Evolutionary conservation across 768 basidiomycete species (phyloP).

Genomic region (Phlebiopsis gigantea): DNA sequence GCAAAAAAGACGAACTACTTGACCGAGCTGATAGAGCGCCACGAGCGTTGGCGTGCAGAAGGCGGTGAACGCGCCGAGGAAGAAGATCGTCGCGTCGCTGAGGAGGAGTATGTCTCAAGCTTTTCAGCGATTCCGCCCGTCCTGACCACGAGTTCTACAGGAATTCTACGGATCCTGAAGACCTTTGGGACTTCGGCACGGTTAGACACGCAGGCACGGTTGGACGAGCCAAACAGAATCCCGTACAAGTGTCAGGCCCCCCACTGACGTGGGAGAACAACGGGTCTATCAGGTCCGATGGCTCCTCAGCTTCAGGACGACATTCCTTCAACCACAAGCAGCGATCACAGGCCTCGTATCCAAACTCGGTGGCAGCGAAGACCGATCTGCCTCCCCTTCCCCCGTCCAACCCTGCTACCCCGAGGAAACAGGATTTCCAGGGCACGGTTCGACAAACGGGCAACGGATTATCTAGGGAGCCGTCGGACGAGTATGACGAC

Average conservation of each 20-base stretch:
- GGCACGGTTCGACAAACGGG: constrained; percentile 48
- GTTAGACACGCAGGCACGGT: constrained; percentile 77
- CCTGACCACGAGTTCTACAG: constrained; percentile 24
- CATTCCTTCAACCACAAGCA: constrained; percentile 14
- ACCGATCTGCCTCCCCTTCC: constrained; percentile 57
- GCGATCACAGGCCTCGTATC: constrained; percentile 1
- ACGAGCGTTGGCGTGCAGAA: constrained; percentile 90
- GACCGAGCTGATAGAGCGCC: constrained; percentile 92
- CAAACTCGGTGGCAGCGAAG: constrained; percentile 34
- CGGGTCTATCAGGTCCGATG: constrained; percentile 35
- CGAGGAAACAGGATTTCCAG: constrained; percentile 38
- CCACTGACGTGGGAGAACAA: constrained; percentile 81
- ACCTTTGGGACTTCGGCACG: constrained; percentile 98
- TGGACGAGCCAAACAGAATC: constrained; percentile 53
- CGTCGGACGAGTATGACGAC: constrained; percentile 60
- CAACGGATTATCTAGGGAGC: constrained; percentile 34
- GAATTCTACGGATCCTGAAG: constrained; percentile 59
- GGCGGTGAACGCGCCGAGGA: constrained; percentile 76
- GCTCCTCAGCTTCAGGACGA: constrained; percentile 37
- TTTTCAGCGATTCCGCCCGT: background rate
- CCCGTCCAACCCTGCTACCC: constrained; percentile 26
- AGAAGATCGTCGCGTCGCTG: constrained; percentile 53
- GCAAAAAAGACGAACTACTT: constrained; percentile 94
- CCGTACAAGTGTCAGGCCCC: constrained; percentile 56
- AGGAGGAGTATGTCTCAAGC: constrained; percentile 52